Conservation (phyloP, 23 red algal genomes). For the Gracilaria gracilis region DNA sequence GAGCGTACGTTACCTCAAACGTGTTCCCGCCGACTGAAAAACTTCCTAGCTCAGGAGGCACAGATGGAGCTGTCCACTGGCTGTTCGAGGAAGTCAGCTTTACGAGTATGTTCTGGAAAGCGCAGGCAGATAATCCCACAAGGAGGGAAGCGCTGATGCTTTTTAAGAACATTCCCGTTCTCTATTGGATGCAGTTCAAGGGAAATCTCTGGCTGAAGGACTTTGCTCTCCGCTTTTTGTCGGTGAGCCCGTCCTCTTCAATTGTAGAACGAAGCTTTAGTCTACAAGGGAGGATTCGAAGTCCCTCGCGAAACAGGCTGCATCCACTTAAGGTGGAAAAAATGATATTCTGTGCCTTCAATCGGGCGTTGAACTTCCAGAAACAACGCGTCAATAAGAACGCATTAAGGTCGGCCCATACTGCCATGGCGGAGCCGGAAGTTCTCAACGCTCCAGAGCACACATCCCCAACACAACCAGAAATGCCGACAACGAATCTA, state of each 20-base stretch:
- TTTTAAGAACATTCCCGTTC: no score
- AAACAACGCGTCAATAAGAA: no score
- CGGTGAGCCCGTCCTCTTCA: not conserved
- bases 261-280: not conserved
- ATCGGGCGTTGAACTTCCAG: not conserved
- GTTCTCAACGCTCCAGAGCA: no score
- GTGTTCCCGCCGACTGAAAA: not conserved
- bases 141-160: no score
- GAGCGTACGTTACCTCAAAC: not conserved
- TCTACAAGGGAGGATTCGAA: not conserved
- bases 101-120: not conserved
- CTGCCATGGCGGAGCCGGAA: no score
- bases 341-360: slow-evolving; percentile 6
- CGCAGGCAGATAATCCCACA: not conserved
- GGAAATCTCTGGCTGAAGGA: not conserved
- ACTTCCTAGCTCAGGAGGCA: not conserved
- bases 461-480: no score
- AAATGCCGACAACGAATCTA: no score
- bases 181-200: no score
- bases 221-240: not conserved
- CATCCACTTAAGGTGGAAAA: not conserved
- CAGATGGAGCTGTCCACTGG: not conserved
- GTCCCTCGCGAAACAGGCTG: not conserved
- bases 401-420: no score
- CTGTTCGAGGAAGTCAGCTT: not conserved